Conservation (phyloP, 495 filamentous ascomycete species). For the Penicilliopsis zonata region DNA sequence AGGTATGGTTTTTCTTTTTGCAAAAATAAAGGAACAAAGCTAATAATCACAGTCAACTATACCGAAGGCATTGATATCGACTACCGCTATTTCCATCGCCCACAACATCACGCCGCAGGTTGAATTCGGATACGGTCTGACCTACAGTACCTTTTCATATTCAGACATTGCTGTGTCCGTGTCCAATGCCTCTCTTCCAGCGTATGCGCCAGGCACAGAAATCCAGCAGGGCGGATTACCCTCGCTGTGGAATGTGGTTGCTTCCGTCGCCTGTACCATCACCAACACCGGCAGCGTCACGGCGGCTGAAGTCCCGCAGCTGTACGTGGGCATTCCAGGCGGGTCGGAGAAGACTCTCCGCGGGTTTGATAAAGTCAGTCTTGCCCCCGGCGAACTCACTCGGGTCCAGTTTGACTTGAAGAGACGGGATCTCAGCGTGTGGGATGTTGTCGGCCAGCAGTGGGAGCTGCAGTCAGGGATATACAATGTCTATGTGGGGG, state of each 20-base stretch:
- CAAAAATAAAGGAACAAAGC: no score
- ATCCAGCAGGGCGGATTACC: slow-evolving; percentile 52
- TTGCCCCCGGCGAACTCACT: no score
- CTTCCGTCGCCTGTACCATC: slow-evolving; percentile 34
- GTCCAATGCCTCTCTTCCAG: slow-evolving; percentile 3
- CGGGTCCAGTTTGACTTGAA: no score
- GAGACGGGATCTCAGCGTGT: no score
- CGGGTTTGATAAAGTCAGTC: no score
- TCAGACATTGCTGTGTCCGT: slow-evolving; percentile 6
- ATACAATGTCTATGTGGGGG: no score
- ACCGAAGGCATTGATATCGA: slow-evolving; percentile 52
- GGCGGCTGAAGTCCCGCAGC: slow-evolving; percentile 46
- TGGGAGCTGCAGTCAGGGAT: no score
- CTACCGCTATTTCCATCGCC: slow-evolving; percentile 51
- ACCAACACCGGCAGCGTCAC: slow-evolving; percentile 39
- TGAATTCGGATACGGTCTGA: slow-evolving; percentile 56
- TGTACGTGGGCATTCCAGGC: slow-evolving; percentile 34
- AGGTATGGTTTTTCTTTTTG: no score
- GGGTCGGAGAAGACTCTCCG: slow-evolving; percentile 41
- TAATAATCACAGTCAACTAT: slow-evolving; percentile 53
- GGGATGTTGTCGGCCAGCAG: no score
- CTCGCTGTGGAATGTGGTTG: slow-evolving; percentile 45
- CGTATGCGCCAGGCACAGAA: no score
- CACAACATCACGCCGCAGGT: slow-evolving; percentile 44
- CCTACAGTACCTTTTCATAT: slow-evolving; percentile 55